Percentiles rank a stretch among this genome's conserved stretches.
Evolutionary conservation across 768 basidiomycete genomes (phyloP).

Genomic region (Serendipita sp.): DNA sequence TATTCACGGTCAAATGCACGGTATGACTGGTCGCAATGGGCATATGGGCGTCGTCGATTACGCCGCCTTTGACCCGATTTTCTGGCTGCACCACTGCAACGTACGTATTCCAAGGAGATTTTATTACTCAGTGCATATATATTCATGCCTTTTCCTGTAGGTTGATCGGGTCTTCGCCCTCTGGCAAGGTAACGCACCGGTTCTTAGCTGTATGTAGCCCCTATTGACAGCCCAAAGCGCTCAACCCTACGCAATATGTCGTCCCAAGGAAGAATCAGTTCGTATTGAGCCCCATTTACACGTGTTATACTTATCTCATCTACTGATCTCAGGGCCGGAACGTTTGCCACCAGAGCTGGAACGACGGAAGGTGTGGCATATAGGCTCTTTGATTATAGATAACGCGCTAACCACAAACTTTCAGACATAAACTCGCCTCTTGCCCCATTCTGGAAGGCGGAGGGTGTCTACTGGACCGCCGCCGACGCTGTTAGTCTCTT

Average conservation of each 20-base stretch:
- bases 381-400: background rate
- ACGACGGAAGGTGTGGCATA: slow-evolving; percentile 18
- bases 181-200: slow-evolving; percentile 23
- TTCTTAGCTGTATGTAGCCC: background rate
- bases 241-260: slow-evolving; percentile 30
- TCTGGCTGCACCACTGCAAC: slow-evolving; percentile 35
- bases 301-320: background rate
- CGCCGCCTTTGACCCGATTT: slow-evolving; percentile 36
- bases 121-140: too few species aligned
- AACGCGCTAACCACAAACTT: too few species aligned
- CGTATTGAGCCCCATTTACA: slow-evolving; percentile 2
- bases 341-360: slow-evolving; percentile 17
- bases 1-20: slow-evolving; percentile 34
- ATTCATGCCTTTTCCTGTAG: slow-evolving; percentile 18
- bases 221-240: slow-evolving; percentile 16
- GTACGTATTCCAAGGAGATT: background rate
- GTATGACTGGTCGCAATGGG: slow-evolving; percentile 25
- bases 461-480: slow-evolving; percentile 27
- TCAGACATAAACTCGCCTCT: slow-evolving; percentile 15
- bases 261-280: slow-evolving; percentile 11
- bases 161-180: slow-evolving; percentile 38
- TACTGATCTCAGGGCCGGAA: slow-evolving; percentile 21
- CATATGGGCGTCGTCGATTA: slow-evolving; percentile 24
- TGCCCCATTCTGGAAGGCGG: slow-evolving; percentile 32
- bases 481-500: slow-evolving; percentile 12